Percentiles rank a stretch among this genome's conserved stretches.
Conservation (phyloP, 306 rosid genomes). For the Corylus avellana region DNA sequence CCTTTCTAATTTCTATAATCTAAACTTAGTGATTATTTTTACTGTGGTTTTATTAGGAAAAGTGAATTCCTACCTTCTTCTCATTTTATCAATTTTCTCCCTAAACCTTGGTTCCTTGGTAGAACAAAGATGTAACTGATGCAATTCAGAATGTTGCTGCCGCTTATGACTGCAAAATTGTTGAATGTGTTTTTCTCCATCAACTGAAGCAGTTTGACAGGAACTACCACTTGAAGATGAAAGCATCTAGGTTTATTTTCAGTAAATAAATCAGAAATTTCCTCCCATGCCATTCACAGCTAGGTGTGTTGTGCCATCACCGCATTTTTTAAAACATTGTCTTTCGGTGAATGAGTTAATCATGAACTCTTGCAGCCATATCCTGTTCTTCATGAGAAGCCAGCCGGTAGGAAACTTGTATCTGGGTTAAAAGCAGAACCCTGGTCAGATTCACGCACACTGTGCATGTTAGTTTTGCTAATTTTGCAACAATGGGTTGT, state of each 20-base stretch:
- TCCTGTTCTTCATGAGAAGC: slow-evolving; percentile 92
- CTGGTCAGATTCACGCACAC: neutral
- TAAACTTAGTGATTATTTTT: no score
- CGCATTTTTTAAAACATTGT: no score
- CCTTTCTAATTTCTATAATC: no score
- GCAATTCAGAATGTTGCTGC: slow-evolving; percentile 98
- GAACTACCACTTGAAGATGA: no score
- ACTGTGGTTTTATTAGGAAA: neutral
- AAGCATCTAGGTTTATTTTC: no score
- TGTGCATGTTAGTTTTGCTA: neutral
- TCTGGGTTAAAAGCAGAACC: no score
- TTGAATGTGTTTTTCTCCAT: slow-evolving; percentile 97
- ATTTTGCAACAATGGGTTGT: neutral
- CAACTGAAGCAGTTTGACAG: slow-evolving; percentile 93
- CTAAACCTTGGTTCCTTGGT: slow-evolving; percentile 4
- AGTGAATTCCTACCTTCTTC: no score
- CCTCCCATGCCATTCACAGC: slow-evolving; percentile 77
- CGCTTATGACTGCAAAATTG: slow-evolving; percentile 84
- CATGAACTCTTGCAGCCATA: slow-evolving; percentile 95
- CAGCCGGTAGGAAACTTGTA: slow-evolving; percentile 44
- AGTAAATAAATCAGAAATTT: slow-evolving; percentile 62
- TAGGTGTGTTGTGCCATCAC: slow-evolving; percentile 46
- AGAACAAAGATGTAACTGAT: slow-evolving; percentile 93
- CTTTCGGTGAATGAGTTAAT: slow-evolving; percentile 63
- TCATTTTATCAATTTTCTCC: neutral